These are phyloP conservation scores for Cutaneotrichosporon cyanovorans DNA, from an alignment of 1,284 basidiomycete genomes.

Conservation along the genomic window DNA sequence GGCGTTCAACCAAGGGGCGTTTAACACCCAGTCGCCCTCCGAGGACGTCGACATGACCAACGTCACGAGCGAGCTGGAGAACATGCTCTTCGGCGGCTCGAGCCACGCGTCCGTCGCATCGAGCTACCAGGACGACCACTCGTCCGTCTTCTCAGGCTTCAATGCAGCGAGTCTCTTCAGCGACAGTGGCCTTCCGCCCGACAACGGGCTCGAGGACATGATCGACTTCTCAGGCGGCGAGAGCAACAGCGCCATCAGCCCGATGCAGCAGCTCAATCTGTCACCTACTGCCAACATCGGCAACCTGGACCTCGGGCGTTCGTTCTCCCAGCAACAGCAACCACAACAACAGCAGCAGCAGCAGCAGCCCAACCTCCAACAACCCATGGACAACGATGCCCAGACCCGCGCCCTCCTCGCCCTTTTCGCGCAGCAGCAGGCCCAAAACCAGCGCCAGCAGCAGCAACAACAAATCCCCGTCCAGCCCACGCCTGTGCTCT, in stretches of 20 bases:
- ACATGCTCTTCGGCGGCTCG: constrained; percentile 28
- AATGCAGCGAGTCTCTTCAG: constrained; percentile 25
- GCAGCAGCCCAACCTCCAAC: too few species aligned
- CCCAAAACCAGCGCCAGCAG: neutral
- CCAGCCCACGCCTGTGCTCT: constrained; percentile 41
- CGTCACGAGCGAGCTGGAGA: constrained; percentile 26
- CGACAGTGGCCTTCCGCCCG: constrained; percentile 32
- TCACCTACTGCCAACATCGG: constrained; percentile 14
- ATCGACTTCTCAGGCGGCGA: constrained; percentile 38
- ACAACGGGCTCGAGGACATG: constrained; percentile 30
- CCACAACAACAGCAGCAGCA: too few species aligned
- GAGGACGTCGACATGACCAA: constrained; percentile 28
- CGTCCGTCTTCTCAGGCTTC: constrained; percentile 31
- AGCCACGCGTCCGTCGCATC: constrained; percentile 27
- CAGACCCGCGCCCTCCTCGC: constrained; percentile 17
- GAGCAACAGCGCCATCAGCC: constrained; percentile 17
- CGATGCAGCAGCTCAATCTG: constrained; percentile 16
- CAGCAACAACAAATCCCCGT: constrained; percentile 2
- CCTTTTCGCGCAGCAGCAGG: constrained; percentile 9
- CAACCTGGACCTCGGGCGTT: constrained; percentile 12
- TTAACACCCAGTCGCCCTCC: constrained; percentile 9
- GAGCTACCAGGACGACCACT: constrained; percentile 26
- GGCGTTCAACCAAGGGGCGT: constrained; percentile 11
- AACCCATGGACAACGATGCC: constrained; percentile 11
- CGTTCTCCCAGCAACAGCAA: constrained; percentile 3